phyloP scores from a whole-genome alignment of 148 eudicot genomes.

The Fagopyrum homotropicum region DNA sequence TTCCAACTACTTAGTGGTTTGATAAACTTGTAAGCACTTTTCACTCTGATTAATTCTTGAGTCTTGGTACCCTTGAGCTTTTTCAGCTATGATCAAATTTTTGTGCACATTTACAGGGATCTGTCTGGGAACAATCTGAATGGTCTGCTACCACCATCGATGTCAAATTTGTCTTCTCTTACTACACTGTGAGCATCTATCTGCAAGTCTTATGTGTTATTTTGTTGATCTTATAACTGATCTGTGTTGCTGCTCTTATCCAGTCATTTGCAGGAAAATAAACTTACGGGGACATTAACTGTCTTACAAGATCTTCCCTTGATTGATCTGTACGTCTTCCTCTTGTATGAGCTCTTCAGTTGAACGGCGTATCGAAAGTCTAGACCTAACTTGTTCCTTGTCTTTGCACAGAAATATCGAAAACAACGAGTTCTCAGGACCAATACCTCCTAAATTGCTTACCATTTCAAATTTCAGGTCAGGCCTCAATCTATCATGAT shows the following conservation, averaged over 20 bases:
- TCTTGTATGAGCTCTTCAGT: not conserved
- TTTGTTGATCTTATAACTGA: not conserved
- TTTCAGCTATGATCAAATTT: not conserved
- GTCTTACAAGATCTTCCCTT: slow-evolving; percentile 80
- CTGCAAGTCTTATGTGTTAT: not conserved
- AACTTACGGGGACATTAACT: slow-evolving; percentile 59
- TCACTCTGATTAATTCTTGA: not conserved
- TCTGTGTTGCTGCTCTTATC: slow-evolving; percentile 9
- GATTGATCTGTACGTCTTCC: slow-evolving; percentile 44
- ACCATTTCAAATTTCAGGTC: slow-evolving; percentile 78
- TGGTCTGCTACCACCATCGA: slow-evolving; percentile 76
- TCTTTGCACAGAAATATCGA: slow-evolving; percentile 56
- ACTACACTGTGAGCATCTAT: slow-evolving; percentile 60
- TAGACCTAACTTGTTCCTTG: slow-evolving; percentile 1
- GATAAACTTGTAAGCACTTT: slow-evolving; percentile 52
- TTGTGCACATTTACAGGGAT: slow-evolving; percentile 49
- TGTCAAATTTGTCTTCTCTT: slow-evolving; percentile 59
- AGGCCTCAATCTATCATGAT: not conserved
- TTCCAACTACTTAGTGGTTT: slow-evolving; percentile 54
- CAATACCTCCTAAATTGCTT: slow-evolving; percentile 67
- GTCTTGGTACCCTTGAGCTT: slow-evolving; percentile 1
- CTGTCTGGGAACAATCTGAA: slow-evolving; percentile 67
- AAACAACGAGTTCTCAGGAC: slow-evolving; percentile 87
- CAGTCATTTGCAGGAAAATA: slow-evolving; percentile 86
- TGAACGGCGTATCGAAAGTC: not conserved